Evolutionary conservation across 2,329 filamentous ascomycete genomes (phyloP).

Genomic region (Phialemoniopsis sp.): DNA sequence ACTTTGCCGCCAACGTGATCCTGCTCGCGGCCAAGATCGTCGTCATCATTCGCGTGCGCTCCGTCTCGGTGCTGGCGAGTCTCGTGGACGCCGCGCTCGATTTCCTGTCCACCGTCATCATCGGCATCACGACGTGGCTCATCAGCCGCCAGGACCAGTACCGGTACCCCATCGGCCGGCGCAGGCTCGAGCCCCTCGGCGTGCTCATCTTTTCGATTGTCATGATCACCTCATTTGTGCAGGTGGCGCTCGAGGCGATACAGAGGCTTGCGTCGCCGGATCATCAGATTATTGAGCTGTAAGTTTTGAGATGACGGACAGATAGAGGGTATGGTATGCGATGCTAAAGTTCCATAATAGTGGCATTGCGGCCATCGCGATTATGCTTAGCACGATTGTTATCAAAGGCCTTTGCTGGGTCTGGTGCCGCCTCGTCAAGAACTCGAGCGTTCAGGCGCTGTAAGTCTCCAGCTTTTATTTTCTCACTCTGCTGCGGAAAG

Average conservation of each 20-base stretch:
- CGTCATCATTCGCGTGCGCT: slow-evolving; percentile 74
- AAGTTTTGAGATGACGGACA: slow-evolving; percentile 9
- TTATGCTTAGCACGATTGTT: slow-evolving; percentile 78
- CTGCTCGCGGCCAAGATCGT: slow-evolving; percentile 73
- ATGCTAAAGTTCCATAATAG: slow-evolving; percentile 15
- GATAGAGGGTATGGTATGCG: background rate
- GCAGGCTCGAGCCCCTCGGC: slow-evolving; percentile 72
- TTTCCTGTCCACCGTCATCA: slow-evolving; percentile 76
- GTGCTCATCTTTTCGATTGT: slow-evolving; percentile 80
- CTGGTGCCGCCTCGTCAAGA: slow-evolving; percentile 82
- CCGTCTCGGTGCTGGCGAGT: slow-evolving; percentile 75
- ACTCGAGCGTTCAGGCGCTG: slow-evolving; percentile 80
- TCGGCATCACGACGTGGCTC: slow-evolving; percentile 72
- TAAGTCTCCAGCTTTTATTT: no score
- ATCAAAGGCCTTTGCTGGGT: slow-evolving; percentile 82
- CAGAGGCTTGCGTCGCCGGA: slow-evolving; percentile 57
- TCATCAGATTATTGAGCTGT: slow-evolving; percentile 67
- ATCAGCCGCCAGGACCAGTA: slow-evolving; percentile 72
- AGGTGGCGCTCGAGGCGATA: slow-evolving; percentile 69
- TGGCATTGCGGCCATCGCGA: slow-evolving; percentile 65
- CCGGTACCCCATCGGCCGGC: slow-evolving; percentile 72
- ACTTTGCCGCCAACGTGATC: slow-evolving; percentile 72
- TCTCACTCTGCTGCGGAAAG: no score
- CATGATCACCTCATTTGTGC: slow-evolving; percentile 81
- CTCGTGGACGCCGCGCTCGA: slow-evolving; percentile 77